phyloP scores from a whole-genome alignment of 768 basidiomycete species.

The Mycena galopus region DNA sequence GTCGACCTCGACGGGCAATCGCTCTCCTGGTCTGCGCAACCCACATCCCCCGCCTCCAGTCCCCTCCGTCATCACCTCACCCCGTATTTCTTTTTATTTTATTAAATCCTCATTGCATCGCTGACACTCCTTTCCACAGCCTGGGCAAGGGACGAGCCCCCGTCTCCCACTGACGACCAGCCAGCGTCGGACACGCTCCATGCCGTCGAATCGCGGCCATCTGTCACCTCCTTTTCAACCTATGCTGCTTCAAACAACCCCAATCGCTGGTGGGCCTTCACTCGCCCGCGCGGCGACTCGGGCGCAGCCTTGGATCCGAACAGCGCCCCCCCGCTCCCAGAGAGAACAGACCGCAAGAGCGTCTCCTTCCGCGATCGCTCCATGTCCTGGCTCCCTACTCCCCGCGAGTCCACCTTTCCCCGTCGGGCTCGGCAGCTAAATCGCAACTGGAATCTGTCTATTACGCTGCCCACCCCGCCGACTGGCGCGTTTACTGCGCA shows the following conservation, averaged over 20 bases:
- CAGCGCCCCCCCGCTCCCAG: conserved; percentile 35
- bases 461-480: conserved; percentile 52
- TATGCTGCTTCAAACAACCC: conserved; percentile 54
- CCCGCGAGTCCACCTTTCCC: conserved; percentile 50
- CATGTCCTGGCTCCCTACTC: conserved; percentile 64
- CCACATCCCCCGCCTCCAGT: conserved; percentile 58
- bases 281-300: conserved; percentile 61
- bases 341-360: conserved; percentile 50
- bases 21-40: conserved; percentile 40
- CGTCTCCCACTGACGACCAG: conserved; percentile 70
- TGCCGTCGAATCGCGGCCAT: conserved; percentile 56
- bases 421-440: conserved; percentile 48
- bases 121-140: conserved; percentile 56
- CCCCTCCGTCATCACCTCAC: conserved; percentile 72
- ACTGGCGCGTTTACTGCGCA: conserved; percentile 65
- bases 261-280: conserved; percentile 84
- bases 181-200: conserved; percentile 45
- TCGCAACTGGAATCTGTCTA: conserved; percentile 47
- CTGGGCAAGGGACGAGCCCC: conserved; percentile 88
- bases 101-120: not conserved
- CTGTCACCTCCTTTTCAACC: conserved; percentile 69
- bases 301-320: conserved; percentile 30
- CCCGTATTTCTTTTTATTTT: conserved; percentile 64
- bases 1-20: conserved; percentile 52
- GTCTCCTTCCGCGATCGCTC: conserved; percentile 58